Evolutionary conservation across 169 alveolate species (phyloP), one percentile per base, ranked within the genome.

Genomic region (Plasmodium gaboni): DNA sequence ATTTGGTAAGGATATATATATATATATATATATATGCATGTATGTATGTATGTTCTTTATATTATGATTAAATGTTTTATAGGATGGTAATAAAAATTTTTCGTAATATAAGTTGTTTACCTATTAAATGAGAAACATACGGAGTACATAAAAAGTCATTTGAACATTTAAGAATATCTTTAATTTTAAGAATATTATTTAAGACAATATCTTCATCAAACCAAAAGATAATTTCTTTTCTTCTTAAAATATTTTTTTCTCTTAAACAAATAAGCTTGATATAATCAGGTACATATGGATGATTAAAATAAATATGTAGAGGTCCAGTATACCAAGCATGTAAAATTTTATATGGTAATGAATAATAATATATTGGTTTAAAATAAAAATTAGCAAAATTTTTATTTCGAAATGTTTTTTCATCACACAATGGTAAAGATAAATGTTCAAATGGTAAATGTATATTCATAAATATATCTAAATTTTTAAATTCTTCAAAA

Each of bases 261-360:
- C 90, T 65, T 68, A 80, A 67, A 80, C 90, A 80, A 32, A 80
- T 80, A 59, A 61, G 72, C 38, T 80, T 80, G 13, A 80, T 80
- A 50, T 67, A 68, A 68, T 80, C 83, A 38, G 90, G 90, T 53
- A 80, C 46, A 61, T 61, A 60, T n/a, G 90, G 73, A 42, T 80
- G 90, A 15, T 80, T 51, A 46, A 80, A 80, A 71, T 80, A 68
- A 63, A 55, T 80, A 26, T 80, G 90, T 63, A 67, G 28, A 10
- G 90, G 90, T 6, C 90, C 90, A 28, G 72, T 80, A 28, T 80
- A 80, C 90, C 90, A 80, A n/a, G 90, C 90, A 19, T 80, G 90
- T 68, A 80, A 67, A 80, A 80, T 80, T 80, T 80, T 80, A 61
- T 80, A 80, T 50, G 90, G 90, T 61, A 80, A 57, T 5, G 85